Conservation (phyloP, 176 grass and related monocot genomes). For the Alopecurus myosuroides region DNA sequence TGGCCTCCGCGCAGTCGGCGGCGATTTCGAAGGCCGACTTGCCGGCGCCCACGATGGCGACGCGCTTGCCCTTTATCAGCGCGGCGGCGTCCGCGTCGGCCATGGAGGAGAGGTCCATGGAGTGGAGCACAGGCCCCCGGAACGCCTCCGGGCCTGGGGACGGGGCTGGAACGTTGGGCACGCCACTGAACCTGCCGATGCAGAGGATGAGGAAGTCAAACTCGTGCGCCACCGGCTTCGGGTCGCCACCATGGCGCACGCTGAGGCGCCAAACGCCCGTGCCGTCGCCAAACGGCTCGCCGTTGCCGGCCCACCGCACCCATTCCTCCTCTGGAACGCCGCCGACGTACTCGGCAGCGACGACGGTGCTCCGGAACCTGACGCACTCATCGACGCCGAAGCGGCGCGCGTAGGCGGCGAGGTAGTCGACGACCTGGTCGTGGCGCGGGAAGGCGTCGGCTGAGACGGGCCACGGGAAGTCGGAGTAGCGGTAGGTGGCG, state of each 20-base stretch:
- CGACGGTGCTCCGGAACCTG: too few species aligned
- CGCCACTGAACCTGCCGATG: constrained; percentile 51
- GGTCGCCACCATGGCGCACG: too few species aligned
- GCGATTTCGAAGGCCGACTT: constrained; percentile 42
- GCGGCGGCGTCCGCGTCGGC: constrained; percentile 24
- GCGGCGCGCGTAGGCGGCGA: constrained; percentile 62
- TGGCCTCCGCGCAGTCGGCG: constrained; percentile 43
- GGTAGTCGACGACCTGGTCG: constrained; percentile 33
- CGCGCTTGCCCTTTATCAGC: constrained; percentile 44
- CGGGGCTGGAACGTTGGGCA: constrained; percentile 34
- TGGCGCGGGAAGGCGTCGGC: too few species aligned
- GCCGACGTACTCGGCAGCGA: too few species aligned
- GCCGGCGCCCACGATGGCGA: constrained; percentile 37
- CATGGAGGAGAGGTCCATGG: constrained; percentile 52
- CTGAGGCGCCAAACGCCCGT: too few species aligned
- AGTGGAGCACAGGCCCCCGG: constrained; percentile 50
- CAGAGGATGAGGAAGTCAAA: too few species aligned
- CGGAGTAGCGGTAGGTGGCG: neutral
- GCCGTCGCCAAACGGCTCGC: too few species aligned
- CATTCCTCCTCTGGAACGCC: too few species aligned
- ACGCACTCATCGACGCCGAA: constrained; percentile 51
- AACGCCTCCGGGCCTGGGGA: constrained; percentile 65
- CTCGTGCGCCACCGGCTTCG: too few species aligned
- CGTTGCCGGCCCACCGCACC: too few species aligned
- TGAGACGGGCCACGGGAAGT: neutral